phyloP scores from a whole-genome alignment of 164 flowering plant species.

The grape (Vitis vinifera) region ASM3070453v1 NC_081809.1:15540501-15541000 shows the following conservation, averaged over 20 bases:
- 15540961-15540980: not conserved
- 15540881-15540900: no score
- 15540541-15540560: constrained; percentile 5
- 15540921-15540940: no score
- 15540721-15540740: constrained; percentile 29
- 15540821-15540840: no score
- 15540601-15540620: constrained; percentile 18
- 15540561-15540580: constrained; percentile 42
- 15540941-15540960: not conserved
- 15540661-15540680: constrained; percentile 22
- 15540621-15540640: constrained; percentile 12
- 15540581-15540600: constrained; percentile 48
- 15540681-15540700: constrained; percentile 41
- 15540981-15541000: not conserved
- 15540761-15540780: no score
- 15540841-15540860: no score
- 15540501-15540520: constrained; percentile 1
- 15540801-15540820: no score
- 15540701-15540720: constrained; percentile 53
- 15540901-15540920: no score
- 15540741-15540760: constrained; percentile 18
- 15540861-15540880: no score
- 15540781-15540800: no score
- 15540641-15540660: constrained; percentile 16
- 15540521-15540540: not conserved